Base-by-base conservation (phyloP, 2,329 filamentous ascomycete species). In the Tolypocladium ovalisporum region DNA sequence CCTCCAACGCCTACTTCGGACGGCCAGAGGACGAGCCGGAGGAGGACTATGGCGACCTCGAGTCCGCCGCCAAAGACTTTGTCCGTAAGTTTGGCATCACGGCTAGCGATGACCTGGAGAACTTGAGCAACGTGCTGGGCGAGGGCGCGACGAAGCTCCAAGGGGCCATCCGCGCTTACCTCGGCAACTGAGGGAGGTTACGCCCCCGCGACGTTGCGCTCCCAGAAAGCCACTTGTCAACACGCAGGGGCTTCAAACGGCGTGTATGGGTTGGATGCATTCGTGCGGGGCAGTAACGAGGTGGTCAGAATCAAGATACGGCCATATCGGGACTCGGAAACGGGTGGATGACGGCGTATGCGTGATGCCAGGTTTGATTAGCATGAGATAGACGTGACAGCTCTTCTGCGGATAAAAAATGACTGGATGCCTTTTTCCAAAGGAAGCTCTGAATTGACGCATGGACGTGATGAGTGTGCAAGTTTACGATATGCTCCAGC, bases 1-100 rank as follows among this genome's bases (percentile, higher is more conserved):
- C 92, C 8, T 96, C 90, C 58, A 99, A 97, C 72, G 90, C 90
- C 57, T 99, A 97, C 80, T 99, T 99, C 72, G 94, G 94, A 60
- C 88, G 93, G 55, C 87, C 90, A 2, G 94, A 99, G 69, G 88
- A 92, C 29, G 89, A 95, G 64, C 75, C 81, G 36, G 78, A 78
- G 57, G 89, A 92, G 61, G 90, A 90, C 49, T 97, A 96, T 63
- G 91, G 92, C 52, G 92, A 97, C 67, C 77, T 99, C 59, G 94
- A 99, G 75, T 81, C 78, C n/a, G 91, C 91, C 0, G 94, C 94
- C 59, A 96, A 94, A 77, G 94, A 99, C 73, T 96, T 97, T 74
- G 86, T 97, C 36, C 85, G 94, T 68, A 91, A 89, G 69, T 97
- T 97, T 69, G 94, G 94, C 54, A 89, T 97, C 65, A 97, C 93